Evolutionary conservation across 176 grass and related monocot genomes (phyloP).

Genomic region (Tuctoria greenei): DNA sequence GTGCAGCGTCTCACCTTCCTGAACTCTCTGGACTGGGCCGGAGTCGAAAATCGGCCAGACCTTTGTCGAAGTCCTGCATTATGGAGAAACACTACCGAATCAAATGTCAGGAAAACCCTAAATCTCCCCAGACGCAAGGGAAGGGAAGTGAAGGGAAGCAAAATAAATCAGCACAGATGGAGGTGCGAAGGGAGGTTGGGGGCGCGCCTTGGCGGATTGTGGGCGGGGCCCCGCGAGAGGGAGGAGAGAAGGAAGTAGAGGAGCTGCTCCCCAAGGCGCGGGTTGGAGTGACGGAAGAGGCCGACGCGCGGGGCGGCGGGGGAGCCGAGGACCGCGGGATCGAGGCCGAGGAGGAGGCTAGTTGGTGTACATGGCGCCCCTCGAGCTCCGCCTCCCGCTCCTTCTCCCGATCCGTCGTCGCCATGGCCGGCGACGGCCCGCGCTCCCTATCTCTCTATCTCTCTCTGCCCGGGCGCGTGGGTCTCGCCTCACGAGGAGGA

Average conservation of each 20-base stretch:
- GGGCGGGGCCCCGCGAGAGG: constrained; percentile 78
- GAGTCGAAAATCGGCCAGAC: constrained; percentile 99
- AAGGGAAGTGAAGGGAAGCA: neutral
- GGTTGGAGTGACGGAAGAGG: constrained; percentile 94
- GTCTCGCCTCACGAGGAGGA: constrained; percentile 9
- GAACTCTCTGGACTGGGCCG: constrained; percentile 89
- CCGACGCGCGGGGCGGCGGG: constrained; percentile 51
- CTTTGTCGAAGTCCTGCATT: constrained; percentile 93
- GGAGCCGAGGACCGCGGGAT: constrained; percentile 74
- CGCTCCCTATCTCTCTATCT: neutral
- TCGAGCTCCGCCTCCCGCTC: constrained; percentile 99
- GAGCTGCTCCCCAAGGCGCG: constrained; percentile 94
- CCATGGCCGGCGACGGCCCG: constrained; percentile 46
- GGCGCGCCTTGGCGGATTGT: constrained; percentile 81
- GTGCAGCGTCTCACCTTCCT: constrained; percentile 67
- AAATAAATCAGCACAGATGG: neutral
- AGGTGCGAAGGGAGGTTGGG: neutral
- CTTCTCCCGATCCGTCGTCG: constrained; percentile 96
- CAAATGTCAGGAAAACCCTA: constrained; percentile 1
- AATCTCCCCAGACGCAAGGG: neutral
- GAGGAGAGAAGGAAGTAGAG: constrained; percentile 97
- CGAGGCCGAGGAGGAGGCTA: constrained; percentile 95
- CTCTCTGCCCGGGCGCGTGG: neutral
- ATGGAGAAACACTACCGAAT: constrained; percentile 19
- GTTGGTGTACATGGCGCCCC: constrained; percentile 99